Evolutionary conservation across 2,329 filamentous ascomycete species (phyloP).

Genomic region (Tothia fuscella): DNA sequence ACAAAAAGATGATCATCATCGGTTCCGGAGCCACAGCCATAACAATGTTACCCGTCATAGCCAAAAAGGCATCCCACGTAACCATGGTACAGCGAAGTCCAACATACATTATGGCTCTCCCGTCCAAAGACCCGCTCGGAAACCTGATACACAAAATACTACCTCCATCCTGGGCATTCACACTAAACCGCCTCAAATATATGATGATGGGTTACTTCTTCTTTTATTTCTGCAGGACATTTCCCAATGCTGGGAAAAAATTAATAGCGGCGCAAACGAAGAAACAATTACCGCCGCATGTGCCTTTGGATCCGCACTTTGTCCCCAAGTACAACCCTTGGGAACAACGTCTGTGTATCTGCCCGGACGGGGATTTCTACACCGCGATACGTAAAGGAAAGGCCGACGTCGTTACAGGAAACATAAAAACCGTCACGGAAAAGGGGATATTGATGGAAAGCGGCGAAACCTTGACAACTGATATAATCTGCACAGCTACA

Average conservation of each 20-base stretch:
- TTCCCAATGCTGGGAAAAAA: constrained; percentile 38
- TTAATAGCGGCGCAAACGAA: constrained; percentile 36
- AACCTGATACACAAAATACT: constrained; percentile 26
- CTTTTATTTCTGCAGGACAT: constrained; percentile 39
- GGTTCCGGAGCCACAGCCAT: constrained; percentile 71
- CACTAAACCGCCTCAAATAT: constrained; percentile 40
- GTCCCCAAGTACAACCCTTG: constrained; percentile 40
- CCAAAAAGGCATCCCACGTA: constrained; percentile 50
- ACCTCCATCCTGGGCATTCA: constrained; percentile 22
- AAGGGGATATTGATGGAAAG: constrained; percentile 41
- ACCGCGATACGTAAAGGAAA: constrained; percentile 37
- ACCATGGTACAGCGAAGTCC: constrained; percentile 78
- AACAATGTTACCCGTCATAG: constrained; percentile 61
- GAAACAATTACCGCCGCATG: constrained; percentile 38
- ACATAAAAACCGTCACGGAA: constrained; percentile 38
- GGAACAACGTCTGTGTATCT: constrained; percentile 65
- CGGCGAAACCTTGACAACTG: constrained; percentile 17
- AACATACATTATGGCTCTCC: constrained; percentile 50
- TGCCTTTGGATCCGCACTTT: constrained; percentile 33
- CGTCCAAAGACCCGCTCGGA: constrained; percentile 25
- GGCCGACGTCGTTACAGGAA: constrained; percentile 43
- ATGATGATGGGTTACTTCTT: constrained; percentile 37
- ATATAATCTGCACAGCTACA: constrained; percentile 54
- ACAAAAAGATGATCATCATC: constrained; percentile 59
- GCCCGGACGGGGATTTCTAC: constrained; percentile 49